These are phyloP conservation scores for Nannochloris sp. DNA, from an alignment of 139 green algal species.

Conservation along the genomic window DNA sequence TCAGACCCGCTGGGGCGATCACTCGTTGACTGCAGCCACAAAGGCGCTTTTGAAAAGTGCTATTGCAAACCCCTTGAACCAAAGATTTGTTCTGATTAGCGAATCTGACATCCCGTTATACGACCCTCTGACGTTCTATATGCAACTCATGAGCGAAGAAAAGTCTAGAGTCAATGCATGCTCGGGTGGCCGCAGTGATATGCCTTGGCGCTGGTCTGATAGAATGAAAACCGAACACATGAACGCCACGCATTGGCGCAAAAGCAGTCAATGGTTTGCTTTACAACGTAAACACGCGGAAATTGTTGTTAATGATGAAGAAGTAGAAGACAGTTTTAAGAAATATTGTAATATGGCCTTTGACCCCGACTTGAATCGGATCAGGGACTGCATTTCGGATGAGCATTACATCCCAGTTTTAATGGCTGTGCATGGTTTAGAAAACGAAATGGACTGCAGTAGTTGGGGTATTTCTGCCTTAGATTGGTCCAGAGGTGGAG, in stretches of 20 bases:
- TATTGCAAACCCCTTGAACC: neutral
- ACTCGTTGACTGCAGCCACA: neutral
- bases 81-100: slow-evolving; percentile 19
- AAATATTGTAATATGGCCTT: neutral
- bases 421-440: slow-evolving; percentile 5
- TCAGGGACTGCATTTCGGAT: neutral
- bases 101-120: slow-evolving; percentile 23
- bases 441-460: slow-evolving; percentile 15
- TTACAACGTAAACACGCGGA: slow-evolving; percentile 6
- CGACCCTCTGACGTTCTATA: slow-evolving; percentile 20
- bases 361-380: neutral
- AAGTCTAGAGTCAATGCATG: neutral
- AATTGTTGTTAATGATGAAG: slow-evolving; percentile 17
- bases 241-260: neutral
- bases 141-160: slow-evolving; percentile 10
- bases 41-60: neutral
- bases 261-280: slow-evolving; percentile 24
- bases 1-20: neutral
- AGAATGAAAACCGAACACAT: neutral
- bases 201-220: neutral
- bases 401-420: slow-evolving; percentile 25
- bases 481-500: neutral
- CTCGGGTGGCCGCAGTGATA: neutral
- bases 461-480: neutral
- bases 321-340: neutral